Conservation (phyloP, 305 asterid genomes). For the Plantago coronopus region DNA sequence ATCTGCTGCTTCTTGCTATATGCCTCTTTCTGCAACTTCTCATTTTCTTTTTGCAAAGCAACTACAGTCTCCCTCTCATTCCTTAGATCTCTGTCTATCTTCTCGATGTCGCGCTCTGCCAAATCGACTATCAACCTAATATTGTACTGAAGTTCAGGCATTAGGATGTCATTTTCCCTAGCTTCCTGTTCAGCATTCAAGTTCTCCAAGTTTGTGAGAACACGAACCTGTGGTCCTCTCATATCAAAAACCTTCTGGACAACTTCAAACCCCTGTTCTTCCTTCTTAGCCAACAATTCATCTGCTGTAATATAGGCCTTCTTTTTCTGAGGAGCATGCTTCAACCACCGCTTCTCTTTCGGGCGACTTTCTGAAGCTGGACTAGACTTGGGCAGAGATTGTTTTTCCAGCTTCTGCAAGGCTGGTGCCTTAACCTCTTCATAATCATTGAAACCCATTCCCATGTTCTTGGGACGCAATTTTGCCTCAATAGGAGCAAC, state of each 20-base stretch:
- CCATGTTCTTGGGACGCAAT: slow-evolving; percentile 82
- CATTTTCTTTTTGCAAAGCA: slow-evolving; percentile 79
- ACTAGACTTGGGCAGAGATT: slow-evolving; percentile 33
- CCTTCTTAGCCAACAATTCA: slow-evolving; percentile 66
- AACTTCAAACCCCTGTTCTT: slow-evolving; percentile 70
- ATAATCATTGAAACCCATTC: slow-evolving; percentile 86
- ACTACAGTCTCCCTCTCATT: slow-evolving; percentile 90
- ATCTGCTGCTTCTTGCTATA: slow-evolving; percentile 62
- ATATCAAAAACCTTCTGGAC: slow-evolving; percentile 88
- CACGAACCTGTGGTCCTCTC: slow-evolving; percentile 98
- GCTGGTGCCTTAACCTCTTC: slow-evolving; percentile 53
- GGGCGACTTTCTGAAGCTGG: slow-evolving; percentile 36
- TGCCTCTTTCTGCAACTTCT: slow-evolving; percentile 60
- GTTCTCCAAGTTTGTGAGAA: slow-evolving; percentile 80
- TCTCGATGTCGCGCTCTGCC: slow-evolving; percentile 79
- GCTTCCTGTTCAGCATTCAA: slow-evolving; percentile 78
- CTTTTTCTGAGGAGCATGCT: slow-evolving; percentile 56
- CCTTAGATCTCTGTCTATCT: slow-evolving; percentile 71
- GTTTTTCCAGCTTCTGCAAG: slow-evolving; percentile 45
- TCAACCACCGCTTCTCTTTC: slow-evolving; percentile 69
- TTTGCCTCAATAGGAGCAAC: slow-evolving; percentile 72
- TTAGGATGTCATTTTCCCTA: slow-evolving; percentile 71
- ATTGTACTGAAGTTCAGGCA: slow-evolving; percentile 97
- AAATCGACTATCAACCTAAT: slow-evolving; percentile 69
- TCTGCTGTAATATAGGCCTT: slow-evolving; percentile 59